Conservation (phyloP, 2,329 filamentous ascomycete species). For the Hymenoscyphus albidus region DNA sequence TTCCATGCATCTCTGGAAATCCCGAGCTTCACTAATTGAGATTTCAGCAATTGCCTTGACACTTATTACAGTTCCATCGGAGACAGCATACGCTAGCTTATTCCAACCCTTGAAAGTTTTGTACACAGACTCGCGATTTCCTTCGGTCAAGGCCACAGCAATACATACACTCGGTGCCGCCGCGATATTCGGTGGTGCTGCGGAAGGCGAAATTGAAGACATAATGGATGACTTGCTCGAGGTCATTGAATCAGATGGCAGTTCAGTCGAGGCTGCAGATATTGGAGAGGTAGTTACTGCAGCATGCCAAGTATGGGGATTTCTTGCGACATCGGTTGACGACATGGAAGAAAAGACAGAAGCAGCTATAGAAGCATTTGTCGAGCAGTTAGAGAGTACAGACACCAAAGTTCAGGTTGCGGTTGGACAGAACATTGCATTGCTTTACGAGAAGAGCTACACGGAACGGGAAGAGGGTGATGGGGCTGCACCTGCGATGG, state of each 20-base stretch:
- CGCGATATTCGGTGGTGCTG: conserved; percentile 63
- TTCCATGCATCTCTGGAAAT: not conserved
- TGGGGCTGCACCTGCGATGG: conserved; percentile 36
- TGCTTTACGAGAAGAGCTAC: conserved; percentile 63
- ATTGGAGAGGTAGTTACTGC: conserved; percentile 58
- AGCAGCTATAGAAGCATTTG: conserved; percentile 61
- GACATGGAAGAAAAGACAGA: conserved; percentile 63
- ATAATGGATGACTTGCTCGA: conserved; percentile 65
- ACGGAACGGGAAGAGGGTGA: conserved; percentile 44
- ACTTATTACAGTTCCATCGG: conserved; percentile 57
- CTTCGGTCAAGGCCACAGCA: conserved; percentile 56
- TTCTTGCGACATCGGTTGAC: conserved; percentile 62
- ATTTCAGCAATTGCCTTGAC: conserved; percentile 55
- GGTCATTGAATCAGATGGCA: conserved; percentile 64
- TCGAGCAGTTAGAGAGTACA: conserved; percentile 64
- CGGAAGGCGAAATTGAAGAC: conserved; percentile 56
- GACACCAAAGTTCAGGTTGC: conserved; percentile 62
- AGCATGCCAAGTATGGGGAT: conserved; percentile 65
- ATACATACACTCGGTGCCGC: conserved; percentile 61
- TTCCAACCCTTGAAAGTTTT: conserved; percentile 52
- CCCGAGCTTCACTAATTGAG: conserved; percentile 8
- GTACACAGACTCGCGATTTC: conserved; percentile 57
- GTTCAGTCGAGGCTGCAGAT: conserved; percentile 58
- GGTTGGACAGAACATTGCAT: conserved; percentile 67
- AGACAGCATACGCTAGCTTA: conserved; percentile 57